These are phyloP conservation scores for Evernia prunastri DNA, from an alignment of 495 filamentous ascomycete species.

Conservation along the genomic window DNA sequence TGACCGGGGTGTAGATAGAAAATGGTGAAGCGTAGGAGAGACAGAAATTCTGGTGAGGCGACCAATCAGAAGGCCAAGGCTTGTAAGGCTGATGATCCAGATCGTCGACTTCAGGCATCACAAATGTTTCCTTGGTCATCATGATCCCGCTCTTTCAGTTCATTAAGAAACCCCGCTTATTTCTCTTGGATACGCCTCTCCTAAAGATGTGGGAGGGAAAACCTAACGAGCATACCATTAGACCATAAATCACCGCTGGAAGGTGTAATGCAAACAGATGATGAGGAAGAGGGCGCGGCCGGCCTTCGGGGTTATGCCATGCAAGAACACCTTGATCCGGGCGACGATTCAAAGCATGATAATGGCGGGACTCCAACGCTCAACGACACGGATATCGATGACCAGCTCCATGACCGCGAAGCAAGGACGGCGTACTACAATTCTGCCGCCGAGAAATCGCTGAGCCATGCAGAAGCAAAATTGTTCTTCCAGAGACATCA, in stretches of 20 bases:
- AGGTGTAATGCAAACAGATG: constrained; percentile 7
- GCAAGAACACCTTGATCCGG: neutral
- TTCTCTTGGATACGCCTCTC: neutral
- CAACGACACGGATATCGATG: constrained; percentile 28
- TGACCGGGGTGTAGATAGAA: neutral
- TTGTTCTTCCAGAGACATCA: constrained; percentile 91
- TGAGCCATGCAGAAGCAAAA: constrained; percentile 87
- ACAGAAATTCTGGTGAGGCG: neutral
- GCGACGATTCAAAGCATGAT: neutral
- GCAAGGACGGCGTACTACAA: constrained; percentile 75
- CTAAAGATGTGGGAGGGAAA: neutral
- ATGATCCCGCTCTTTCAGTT: neutral
- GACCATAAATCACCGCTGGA: neutral
- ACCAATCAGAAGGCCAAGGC: too few species aligned
- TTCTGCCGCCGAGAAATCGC: constrained; percentile 79
- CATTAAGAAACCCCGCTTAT: neutral
- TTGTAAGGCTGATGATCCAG: too few species aligned
- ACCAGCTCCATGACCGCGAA: constrained; percentile 10
- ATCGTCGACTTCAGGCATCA: too few species aligned
- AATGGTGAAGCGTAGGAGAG: neutral
- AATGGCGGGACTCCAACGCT: constrained; percentile 14
- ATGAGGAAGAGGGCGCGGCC: constrained; percentile 8
- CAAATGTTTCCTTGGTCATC: too few species aligned
- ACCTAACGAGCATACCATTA: neutral
- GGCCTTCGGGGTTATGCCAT: neutral